These are phyloP conservation scores for Sporothrix sp. DNA, from an alignment of 2,329 filamentous ascomycete genomes.

Conservation along the genomic window DNA sequence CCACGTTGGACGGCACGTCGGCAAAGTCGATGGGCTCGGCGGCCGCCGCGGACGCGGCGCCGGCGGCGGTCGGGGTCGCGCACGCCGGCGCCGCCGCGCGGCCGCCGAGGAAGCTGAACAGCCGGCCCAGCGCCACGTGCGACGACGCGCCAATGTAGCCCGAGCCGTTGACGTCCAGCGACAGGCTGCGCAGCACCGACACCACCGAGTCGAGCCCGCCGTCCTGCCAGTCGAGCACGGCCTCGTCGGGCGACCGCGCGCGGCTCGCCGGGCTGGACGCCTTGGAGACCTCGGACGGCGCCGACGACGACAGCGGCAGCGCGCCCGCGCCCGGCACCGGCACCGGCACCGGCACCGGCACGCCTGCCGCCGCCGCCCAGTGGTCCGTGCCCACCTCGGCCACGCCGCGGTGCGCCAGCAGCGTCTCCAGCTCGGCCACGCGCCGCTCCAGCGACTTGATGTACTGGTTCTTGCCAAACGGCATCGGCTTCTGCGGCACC, in stretches of 20 bases:
- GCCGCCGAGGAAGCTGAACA: background rate
- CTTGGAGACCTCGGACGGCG: background rate
- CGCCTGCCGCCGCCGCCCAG: background rate
- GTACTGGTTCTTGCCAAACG: slow-evolving; percentile 8
- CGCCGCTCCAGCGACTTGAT: slow-evolving; percentile 8
- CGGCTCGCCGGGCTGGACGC: background rate
- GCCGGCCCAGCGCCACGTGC: slow-evolving; percentile 1
- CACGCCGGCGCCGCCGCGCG: background rate
- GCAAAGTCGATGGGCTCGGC: slow-evolving; percentile 13
- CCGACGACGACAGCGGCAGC: background rate
- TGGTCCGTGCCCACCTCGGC: slow-evolving; percentile 5
- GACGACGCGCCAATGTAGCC: slow-evolving; percentile 9
- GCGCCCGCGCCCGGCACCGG: no score
- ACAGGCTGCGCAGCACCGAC: slow-evolving; percentile 3
- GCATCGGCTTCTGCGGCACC: slow-evolving; percentile 2
- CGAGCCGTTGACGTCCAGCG: background rate
- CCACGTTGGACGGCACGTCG: slow-evolving; percentile 18
- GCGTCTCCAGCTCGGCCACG: slow-evolving; percentile 9
- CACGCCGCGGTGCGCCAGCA: slow-evolving; percentile 6
- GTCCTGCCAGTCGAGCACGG: slow-evolving; percentile 4
- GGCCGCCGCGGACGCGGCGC: background rate
- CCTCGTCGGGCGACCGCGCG: background rate
- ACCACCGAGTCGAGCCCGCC: slow-evolving; percentile 2
- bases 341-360: background rate
- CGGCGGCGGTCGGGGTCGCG: slow-evolving; percentile 1